Percentiles rank a stretch among this genome's conserved stretches.
Conservation (phyloP, 2,329 filamentous ascomycete genomes). For the Monosporascus sp. region DNA sequence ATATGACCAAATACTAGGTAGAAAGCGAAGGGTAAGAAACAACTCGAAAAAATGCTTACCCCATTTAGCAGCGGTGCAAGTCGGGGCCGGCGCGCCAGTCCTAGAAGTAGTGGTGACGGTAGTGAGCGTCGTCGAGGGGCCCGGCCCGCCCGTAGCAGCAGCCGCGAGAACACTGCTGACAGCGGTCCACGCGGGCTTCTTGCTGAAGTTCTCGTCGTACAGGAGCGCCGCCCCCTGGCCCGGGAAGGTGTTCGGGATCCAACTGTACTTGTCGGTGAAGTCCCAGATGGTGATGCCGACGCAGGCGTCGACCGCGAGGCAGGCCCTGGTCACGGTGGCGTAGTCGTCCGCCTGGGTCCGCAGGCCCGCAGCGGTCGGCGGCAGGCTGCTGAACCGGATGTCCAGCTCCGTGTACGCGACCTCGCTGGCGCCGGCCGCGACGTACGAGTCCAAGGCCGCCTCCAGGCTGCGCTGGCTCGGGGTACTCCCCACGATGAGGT, state of each 20-base stretch:
- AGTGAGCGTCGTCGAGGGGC: slow-evolving; percentile 2
- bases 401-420: slow-evolving; percentile 59
- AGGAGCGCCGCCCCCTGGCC: slow-evolving; percentile 32
- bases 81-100: neutral
- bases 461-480: slow-evolving; percentile 39
- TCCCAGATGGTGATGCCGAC: slow-evolving; percentile 39
- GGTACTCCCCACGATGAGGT: slow-evolving; percentile 51
- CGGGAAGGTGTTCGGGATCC: slow-evolving; percentile 32
- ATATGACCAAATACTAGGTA: no score
- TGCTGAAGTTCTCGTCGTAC: slow-evolving; percentile 29
- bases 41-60: no score
- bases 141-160: slow-evolving; percentile 11
- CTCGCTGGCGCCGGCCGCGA: slow-evolving; percentile 42
- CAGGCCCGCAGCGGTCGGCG: slow-evolving; percentile 34
- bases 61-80: neutral
- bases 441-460: slow-evolving; percentile 44
- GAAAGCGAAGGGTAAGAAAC: no score
- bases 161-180: slow-evolving; percentile 31
- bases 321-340: slow-evolving; percentile 29
- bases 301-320: slow-evolving; percentile 29
- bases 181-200: slow-evolving; percentile 34
- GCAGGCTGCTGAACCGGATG: slow-evolving; percentile 44
- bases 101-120: slow-evolving; percentile 1
- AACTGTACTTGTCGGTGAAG: slow-evolving; percentile 36
- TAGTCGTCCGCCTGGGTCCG: slow-evolving; percentile 43